Percentiles rank a stretch among this genome's conserved stretches.
These are phyloP conservation scores for Ligustrum vulgare DNA, from an alignment of 257 asterid species.

Conservation along the genomic window DNA sequence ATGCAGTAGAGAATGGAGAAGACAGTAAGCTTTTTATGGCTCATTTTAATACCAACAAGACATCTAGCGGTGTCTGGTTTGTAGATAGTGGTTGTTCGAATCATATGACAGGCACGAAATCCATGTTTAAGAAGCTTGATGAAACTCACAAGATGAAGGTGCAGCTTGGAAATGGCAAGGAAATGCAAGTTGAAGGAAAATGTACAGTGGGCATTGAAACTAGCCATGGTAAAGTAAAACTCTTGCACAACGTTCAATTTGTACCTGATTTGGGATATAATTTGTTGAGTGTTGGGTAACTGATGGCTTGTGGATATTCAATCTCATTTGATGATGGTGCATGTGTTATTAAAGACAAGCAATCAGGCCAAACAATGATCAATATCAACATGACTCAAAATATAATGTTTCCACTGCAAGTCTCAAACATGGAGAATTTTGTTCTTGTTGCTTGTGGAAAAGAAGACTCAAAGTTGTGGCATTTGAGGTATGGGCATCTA, in stretches of 20 bases:
- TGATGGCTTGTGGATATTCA: neutral
- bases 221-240: slow-evolving; percentile 5
- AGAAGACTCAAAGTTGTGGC: neutral
- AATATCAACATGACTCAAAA: neutral
- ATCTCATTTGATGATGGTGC: slow-evolving; percentile 1
- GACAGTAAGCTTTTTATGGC: slow-evolving; percentile 14
- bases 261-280: neutral
- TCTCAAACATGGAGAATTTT: neutral
- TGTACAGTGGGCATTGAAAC: neutral
- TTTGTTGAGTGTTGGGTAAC: neutral
- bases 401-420: slow-evolving; percentile 1
- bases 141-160: neutral
- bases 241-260: neutral
- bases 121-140: slow-evolving; percentile 10
- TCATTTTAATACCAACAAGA: no score
- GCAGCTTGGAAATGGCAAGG: neutral
- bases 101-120: neutral
- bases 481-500: slow-evolving; percentile 23
- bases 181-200: neutral
- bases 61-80: neutral
- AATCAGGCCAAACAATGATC: neutral
- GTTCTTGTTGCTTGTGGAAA: neutral
- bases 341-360: slow-evolving; percentile 3
- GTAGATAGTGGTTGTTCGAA: slow-evolving; percentile 13
- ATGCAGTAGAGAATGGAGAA: neutral